Base-by-base conservation (phyloP, 495 filamentous ascomycete genomes). In the Neurospora sublineolata region DNA sequence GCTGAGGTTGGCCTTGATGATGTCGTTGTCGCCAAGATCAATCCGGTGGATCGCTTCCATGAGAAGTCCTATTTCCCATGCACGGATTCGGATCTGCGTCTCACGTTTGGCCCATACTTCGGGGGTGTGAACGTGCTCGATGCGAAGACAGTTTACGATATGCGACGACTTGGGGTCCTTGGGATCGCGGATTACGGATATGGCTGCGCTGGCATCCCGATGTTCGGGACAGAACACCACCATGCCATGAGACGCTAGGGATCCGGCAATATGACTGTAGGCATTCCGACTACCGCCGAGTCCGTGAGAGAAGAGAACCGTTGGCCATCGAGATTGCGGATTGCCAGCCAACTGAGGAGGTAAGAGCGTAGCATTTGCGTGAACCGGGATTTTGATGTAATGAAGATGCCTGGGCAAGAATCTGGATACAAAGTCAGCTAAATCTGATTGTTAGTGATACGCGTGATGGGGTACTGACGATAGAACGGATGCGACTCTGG, bases 241-340 rank as follows among this genome's bases (percentile, higher is more conserved):
- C 11, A 93, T 81, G 20, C 92, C 92, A 76, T 93, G 86, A 9
- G 89, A 91, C 1, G 92, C 90, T 30, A 94, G 76, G 0, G 90
- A 90, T 8, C 90, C 89, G 27, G 83, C 86, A 11, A 94, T 73
- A 75, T 93, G 86, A 41, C 89, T 92, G 80, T 94, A 94, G 30
- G 92, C 84, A 68, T 93, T 92, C 39, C 90, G 82, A 46, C 85
- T 88, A 20, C 92, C 92, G 4, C 90, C 92, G 3, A 94, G 83
- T 4, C 92, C 92, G 76, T 94, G 92, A 11, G 91, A 93, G 80
- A 94, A 94, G 39, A 94, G 83, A 81, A 91, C 87, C 0, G 92
- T 91, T 1, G 92, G 92, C 88, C 92, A 93, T 82, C 87, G 81
- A 27, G 78, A 74, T 68, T 80, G 72, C 6, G 79, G 72, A 60